Conservation (phyloP, 768 basidiomycete species). For the Mrakia blollopis region DNA sequence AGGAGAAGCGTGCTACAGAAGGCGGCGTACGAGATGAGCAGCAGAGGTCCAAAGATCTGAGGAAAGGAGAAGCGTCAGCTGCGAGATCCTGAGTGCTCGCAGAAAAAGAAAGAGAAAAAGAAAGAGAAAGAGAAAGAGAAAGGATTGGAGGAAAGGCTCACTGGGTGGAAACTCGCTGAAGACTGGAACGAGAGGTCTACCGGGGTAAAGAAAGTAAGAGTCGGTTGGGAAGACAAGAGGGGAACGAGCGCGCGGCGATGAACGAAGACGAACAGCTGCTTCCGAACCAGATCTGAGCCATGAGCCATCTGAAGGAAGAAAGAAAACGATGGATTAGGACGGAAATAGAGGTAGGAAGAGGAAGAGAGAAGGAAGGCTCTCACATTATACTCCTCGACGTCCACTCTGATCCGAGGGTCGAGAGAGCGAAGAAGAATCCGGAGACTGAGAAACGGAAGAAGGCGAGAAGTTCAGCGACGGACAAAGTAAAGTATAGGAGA, state of each 20-base stretch:
- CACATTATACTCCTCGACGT: slow-evolving; percentile 7
- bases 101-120: no score
- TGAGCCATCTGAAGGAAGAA: slow-evolving; percentile 55
- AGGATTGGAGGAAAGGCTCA: slow-evolving; percentile 38
- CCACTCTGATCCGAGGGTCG: slow-evolving; percentile 49
- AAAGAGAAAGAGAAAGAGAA: no score
- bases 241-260: neutral
- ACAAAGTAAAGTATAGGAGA: no score
- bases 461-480: no score
- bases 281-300: slow-evolving; percentile 84
- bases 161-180: slow-evolving; percentile 50
- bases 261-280: neutral
- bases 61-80: neutral
- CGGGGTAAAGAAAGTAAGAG: neutral
- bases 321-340: slow-evolving; percentile 24
- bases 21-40: slow-evolving; percentile 61
- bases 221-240: neutral
- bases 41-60: slow-evolving; percentile 14
- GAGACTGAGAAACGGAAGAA: slow-evolving; percentile 48
- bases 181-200: slow-evolving; percentile 48
- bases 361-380: neutral
- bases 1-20: slow-evolving; percentile 70
- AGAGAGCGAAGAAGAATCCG: slow-evolving; percentile 60
- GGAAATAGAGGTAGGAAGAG: neutral
- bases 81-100: no score